These are phyloP conservation scores for Fusarium sp. DNA, from an alignment of 2,329 filamentous ascomycete species.

Conservation along the genomic window DNA sequence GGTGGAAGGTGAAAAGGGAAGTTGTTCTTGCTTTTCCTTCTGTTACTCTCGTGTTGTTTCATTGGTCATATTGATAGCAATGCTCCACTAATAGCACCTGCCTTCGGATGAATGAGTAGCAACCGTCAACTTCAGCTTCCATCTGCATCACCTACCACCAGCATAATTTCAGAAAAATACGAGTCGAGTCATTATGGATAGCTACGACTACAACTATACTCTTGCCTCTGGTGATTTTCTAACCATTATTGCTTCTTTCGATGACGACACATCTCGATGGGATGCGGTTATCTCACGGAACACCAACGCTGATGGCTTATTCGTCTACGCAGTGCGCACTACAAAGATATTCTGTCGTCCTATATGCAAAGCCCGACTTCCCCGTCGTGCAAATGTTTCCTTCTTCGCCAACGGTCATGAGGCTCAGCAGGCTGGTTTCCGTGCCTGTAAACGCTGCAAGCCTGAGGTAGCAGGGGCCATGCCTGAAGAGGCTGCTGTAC, in stretches of 20 bases:
- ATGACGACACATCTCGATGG: slow-evolving; percentile 52
- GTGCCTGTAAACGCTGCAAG: slow-evolving; percentile 69
- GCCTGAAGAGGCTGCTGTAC: slow-evolving; percentile 58
- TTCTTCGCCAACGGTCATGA: slow-evolving; percentile 62
- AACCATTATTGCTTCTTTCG: slow-evolving; percentile 34
- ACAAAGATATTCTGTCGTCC: slow-evolving; percentile 70
- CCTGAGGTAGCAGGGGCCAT: slow-evolving; percentile 56
- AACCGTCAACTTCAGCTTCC: not conserved
- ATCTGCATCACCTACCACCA: no score
- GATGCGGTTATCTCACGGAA: slow-evolving; percentile 52
- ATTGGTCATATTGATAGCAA: slow-evolving; percentile 52
- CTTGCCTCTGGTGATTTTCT: not conserved
- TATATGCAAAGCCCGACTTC: slow-evolving; percentile 69
- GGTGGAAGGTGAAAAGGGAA: not conserved
- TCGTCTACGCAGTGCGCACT: slow-evolving; percentile 58
- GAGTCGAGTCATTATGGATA: not conserved
- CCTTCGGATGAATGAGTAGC: not conserved
- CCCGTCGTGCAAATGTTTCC: slow-evolving; percentile 68
- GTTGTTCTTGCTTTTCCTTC: not conserved
- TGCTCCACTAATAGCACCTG: slow-evolving; percentile 25
- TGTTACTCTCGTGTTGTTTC: not conserved
- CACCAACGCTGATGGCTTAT: slow-evolving; percentile 52
- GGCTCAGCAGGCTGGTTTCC: slow-evolving; percentile 62
- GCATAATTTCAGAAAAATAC: not conserved
- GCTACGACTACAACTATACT: not conserved